phyloP scores from a whole-genome alignment of 805 yeast genomes.

The Sporopachydermia lactativora region DNA sequence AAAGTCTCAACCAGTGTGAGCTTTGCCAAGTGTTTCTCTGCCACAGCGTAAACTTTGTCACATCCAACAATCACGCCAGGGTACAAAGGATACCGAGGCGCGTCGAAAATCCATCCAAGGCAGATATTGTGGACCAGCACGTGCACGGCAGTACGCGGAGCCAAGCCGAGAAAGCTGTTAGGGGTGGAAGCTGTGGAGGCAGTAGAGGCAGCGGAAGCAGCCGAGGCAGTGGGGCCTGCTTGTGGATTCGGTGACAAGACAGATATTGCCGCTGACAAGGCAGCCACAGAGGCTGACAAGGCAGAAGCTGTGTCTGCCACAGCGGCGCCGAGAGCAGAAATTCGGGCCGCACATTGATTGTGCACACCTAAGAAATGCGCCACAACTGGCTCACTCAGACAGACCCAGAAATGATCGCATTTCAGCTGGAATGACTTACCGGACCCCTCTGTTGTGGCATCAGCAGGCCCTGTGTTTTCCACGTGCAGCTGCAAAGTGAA shows the following conservation, averaged over 20 bases:
- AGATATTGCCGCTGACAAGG: no score
- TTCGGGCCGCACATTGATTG: neutral
- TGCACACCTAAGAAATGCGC: neutral
- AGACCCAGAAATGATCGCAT: constrained; percentile 9
- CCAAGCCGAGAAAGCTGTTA: neutral
- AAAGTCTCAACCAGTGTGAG: constrained; percentile 57
- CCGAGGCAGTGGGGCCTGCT: neutral
- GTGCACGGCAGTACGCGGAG: constrained; percentile 35
- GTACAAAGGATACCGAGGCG: constrained; percentile 18
- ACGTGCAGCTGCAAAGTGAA: neutral
- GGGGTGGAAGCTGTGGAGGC: neutral
- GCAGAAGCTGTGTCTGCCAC: no score
- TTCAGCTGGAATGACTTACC: constrained; percentile 7
- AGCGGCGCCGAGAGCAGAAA: no score
- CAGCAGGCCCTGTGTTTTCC: neutral
- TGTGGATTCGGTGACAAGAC: neutral
- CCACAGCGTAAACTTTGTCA: constrained; percentile 52
- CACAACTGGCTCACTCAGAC: neutral
- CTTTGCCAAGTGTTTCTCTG: constrained; percentile 49
- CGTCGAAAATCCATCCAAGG: constrained; percentile 66
- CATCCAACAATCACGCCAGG: constrained; percentile 78
- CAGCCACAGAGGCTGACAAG: no score
- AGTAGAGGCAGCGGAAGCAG: neutral
- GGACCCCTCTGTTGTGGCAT: constrained; percentile 7
- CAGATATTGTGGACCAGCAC: constrained; percentile 53